phyloP scores from a whole-genome alignment of 2,329 filamentous ascomycete genomes.

The Byssoonygena ceratinophila region DNA sequence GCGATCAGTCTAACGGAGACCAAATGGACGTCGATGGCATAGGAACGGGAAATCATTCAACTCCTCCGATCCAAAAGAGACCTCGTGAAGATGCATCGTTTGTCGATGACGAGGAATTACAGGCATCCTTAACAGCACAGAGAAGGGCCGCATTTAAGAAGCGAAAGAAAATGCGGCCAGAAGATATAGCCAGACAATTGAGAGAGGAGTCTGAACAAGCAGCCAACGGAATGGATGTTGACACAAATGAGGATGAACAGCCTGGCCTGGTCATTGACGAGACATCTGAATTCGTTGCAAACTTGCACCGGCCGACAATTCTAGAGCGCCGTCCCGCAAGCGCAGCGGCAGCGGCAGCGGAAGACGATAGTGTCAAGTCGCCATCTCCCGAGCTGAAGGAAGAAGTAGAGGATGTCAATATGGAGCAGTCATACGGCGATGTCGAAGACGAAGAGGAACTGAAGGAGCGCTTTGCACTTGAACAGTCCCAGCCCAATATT shows the following conservation, averaged over 20 bases:
- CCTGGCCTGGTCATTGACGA: constrained; percentile 84
- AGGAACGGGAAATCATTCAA: constrained; percentile 25
- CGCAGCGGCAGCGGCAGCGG: constrained; percentile 21
- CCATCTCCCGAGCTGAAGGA: constrained; percentile 39
- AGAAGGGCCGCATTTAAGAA: constrained; percentile 78
- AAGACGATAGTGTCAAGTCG: constrained; percentile 22
- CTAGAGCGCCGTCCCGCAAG: constrained; percentile 41
- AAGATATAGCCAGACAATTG: constrained; percentile 75
- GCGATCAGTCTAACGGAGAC: constrained; percentile 31
- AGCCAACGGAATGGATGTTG: constrained; percentile 47
- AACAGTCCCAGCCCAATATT: constrained; percentile 41
- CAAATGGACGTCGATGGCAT: constrained; percentile 69
- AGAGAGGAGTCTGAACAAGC: constrained; percentile 47
- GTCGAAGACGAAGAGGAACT: constrained; percentile 41
- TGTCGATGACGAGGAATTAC: constrained; percentile 85
- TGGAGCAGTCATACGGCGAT: constrained; percentile 44
- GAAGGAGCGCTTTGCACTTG: constrained; percentile 42
- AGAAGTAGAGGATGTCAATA: constrained; percentile 45
- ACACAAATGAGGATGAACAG: constrained; percentile 44
- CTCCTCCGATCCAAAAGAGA: constrained; percentile 47
- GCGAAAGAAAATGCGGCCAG: constrained; percentile 73
- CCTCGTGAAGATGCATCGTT: constrained; percentile 58
- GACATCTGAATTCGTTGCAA: constrained; percentile 86
- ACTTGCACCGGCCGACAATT: constrained; percentile 58
- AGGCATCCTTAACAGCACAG: constrained; percentile 74